Conservation (phyloP, 2,329 filamentous ascomycete genomes). For the Fusarium secorum region DNA sequence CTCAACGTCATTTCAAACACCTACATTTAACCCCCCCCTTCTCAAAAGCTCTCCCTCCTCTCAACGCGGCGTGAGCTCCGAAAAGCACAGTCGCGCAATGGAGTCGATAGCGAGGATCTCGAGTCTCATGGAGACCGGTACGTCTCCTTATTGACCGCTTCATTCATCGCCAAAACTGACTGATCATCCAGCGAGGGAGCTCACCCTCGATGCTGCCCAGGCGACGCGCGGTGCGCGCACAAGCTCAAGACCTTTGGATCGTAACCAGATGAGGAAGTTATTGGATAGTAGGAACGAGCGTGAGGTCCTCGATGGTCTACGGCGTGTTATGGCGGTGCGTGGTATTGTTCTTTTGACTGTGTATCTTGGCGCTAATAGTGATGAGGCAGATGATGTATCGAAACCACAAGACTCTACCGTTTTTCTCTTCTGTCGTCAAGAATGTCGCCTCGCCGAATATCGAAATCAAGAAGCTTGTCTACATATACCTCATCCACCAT, state of each 20-base stretch:
- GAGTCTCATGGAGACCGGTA: conserved; percentile 92
- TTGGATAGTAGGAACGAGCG: conserved; percentile 93
- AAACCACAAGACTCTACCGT: conserved; percentile 84
- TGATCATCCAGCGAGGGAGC: conserved; percentile 77
- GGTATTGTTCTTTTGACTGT: background rate
- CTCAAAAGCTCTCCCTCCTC: conserved; percentile 9
- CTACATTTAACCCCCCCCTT: conserved; percentile 12
- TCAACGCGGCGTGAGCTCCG: conserved; percentile 19
- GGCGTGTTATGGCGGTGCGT: conserved; percentile 84
- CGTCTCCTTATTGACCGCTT: conserved; percentile 40
- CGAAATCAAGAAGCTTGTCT: conserved; percentile 97
- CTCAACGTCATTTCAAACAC: conserved; percentile 42
- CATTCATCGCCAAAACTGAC: conserved; percentile 29
- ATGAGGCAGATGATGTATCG: conserved; percentile 86
- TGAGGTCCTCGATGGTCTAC: conserved; percentile 90
- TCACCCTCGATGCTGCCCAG: conserved; percentile 96
- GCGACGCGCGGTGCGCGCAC: conserved; percentile 75
- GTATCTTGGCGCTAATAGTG: conserved; percentile 3
- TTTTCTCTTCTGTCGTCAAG: conserved; percentile 98
- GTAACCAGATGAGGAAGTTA: conserved; percentile 90
- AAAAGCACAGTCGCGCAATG: conserved; percentile 62
- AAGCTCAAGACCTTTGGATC: conserved; percentile 72
- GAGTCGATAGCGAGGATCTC: conserved; percentile 96
- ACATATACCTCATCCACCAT: conserved; percentile 97
- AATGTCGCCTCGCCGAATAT: conserved; percentile 94